A percentile compares a stretch with the other conserved stretches of the same genome.
phyloP scores from a whole-genome alignment of 495 filamentous ascomycete species.

The Neurospora cerealis region DNA sequence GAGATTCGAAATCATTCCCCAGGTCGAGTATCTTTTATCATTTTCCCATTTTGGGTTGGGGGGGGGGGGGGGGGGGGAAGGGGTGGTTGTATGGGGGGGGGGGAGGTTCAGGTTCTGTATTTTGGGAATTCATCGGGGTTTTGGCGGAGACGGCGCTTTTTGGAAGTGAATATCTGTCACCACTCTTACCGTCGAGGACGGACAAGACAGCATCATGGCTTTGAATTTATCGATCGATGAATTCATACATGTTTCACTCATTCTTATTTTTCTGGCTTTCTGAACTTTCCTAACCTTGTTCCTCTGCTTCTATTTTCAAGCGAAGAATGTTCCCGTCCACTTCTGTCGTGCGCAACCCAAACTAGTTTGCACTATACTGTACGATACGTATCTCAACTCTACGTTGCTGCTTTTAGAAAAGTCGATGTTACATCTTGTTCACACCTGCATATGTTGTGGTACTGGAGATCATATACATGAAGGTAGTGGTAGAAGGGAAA shows the following conservation, averaged over 20 bases:
- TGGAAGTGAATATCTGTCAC: background rate
- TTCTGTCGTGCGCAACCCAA: background rate
- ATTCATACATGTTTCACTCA: background rate
- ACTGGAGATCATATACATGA: background rate
- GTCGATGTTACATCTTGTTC: background rate
- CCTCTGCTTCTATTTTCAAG: background rate
- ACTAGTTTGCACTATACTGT: background rate
- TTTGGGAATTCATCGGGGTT: background rate
- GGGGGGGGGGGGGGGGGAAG: background rate
- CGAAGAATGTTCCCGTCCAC: background rate
- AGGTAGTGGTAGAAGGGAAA: background rate
- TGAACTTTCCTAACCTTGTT: background rate
- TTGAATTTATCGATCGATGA: background rate
- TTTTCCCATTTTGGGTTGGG: background rate
- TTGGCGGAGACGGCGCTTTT: background rate
- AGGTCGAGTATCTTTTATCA: background rate
- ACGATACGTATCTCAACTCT: background rate
- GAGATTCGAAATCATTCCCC: background rate
- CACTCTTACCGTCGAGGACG: background rate
- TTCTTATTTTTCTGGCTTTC: background rate
- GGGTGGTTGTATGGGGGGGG: too few species aligned
- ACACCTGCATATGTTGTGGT: background rate
- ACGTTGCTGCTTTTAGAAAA: background rate
- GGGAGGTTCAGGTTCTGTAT: background rate
- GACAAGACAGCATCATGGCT: background rate